Conservation (phyloP, 1,284 basidiomycete species). For the Meripilus lineatus region DNA sequence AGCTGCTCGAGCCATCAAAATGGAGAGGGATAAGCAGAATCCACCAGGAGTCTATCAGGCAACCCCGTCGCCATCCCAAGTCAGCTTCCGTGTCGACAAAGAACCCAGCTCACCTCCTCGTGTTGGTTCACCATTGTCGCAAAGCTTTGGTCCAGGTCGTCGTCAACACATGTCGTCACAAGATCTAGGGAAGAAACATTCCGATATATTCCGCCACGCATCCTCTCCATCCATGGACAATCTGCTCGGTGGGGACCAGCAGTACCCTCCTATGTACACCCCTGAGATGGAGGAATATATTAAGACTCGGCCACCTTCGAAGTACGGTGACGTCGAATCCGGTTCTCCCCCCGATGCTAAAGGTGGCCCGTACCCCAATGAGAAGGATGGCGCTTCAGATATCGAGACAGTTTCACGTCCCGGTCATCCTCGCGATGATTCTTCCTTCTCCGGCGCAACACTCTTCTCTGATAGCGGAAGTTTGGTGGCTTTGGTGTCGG, state of each 20-base stretch:
- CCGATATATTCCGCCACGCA: neutral
- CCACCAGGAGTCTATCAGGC: conserved; percentile 9
- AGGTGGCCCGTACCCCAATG: too few species aligned
- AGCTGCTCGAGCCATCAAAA: conserved; percentile 18
- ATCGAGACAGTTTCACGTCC: neutral
- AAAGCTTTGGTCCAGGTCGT: neutral
- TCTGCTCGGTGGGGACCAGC: conserved; percentile 10
- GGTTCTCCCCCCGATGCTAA: too few species aligned
- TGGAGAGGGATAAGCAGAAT: conserved; percentile 13
- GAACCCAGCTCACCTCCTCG: neutral
- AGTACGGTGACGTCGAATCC: conserved; percentile 1
- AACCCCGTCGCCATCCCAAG: neutral
- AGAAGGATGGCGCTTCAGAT: too few species aligned
- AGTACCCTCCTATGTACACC: neutral
- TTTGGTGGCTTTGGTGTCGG: conserved; percentile 23
- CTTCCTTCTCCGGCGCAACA: conserved; percentile 12
- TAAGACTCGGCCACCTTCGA: neutral
- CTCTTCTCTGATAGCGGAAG: conserved; percentile 25
- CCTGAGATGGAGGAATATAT: neutral
- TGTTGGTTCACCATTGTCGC: too few species aligned
- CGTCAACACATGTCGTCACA: neutral
- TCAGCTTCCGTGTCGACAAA: neutral
- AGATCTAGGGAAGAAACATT: neutral
- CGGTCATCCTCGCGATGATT: neutral
- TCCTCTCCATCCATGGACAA: conserved; percentile 3